These are phyloP conservation scores for Trichosporon ovoides DNA, from an alignment of 1,284 basidiomycete species.

Conservation along the genomic window DNA sequence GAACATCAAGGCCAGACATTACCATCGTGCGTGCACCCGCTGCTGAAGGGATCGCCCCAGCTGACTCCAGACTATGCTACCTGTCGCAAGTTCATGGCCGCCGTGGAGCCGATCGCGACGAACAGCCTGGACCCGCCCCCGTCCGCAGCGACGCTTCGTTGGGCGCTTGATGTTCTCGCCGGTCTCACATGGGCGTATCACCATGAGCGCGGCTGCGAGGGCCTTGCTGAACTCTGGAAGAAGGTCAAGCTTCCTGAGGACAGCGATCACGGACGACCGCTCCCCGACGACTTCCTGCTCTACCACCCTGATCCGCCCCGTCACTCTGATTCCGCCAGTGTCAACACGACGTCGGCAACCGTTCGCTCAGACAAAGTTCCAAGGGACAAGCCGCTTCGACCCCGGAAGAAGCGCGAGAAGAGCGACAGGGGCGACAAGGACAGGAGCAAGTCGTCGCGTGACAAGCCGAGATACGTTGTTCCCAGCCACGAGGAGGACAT, in stretches of 20 bases:
- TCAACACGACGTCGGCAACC: neutral
- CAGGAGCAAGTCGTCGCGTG: neutral
- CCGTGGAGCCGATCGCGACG: constrained; percentile 29
- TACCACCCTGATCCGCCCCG: constrained; percentile 6
- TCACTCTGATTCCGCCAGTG: constrained; percentile 9
- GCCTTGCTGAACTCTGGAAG: constrained; percentile 39
- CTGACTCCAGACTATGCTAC: constrained; percentile 31
- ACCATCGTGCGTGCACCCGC: constrained; percentile 32
- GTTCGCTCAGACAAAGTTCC: neutral
- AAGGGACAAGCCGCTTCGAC: neutral
- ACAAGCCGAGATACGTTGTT: neutral
- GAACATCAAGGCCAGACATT: constrained; percentile 33
- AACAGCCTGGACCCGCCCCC: constrained; percentile 1
- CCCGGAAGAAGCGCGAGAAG: neutral
- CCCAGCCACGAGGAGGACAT: constrained; percentile 3
- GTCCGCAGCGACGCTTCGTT: constrained; percentile 8
- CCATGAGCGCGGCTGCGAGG: constrained; percentile 40
- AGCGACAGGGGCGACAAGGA: neutral
- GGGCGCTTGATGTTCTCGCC: constrained; percentile 31
- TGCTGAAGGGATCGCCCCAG: constrained; percentile 9
- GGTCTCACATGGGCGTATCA: constrained; percentile 41
- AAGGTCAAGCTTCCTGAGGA: constrained; percentile 45
- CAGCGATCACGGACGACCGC: constrained; percentile 40
- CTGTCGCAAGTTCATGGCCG: constrained; percentile 39
- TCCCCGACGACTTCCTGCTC: constrained; percentile 29